Evolutionary conservation across 2,329 filamentous ascomycete genomes (phyloP), one percentile per base, ranked within the genome.

Genomic region (Cercospora citrullina): DNA sequence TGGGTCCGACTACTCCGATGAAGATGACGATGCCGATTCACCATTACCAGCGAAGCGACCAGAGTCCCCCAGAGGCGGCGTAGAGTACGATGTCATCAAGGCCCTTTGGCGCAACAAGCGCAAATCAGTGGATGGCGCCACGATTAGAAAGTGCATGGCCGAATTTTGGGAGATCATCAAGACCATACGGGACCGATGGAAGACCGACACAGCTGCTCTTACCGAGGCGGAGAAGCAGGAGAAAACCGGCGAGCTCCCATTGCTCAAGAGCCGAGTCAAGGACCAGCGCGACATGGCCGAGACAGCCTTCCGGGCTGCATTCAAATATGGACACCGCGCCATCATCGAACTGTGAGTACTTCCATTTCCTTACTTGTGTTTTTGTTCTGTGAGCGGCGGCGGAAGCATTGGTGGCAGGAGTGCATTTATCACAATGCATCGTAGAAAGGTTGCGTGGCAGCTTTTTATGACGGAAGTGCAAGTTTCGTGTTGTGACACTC

Each of bases 171-270:
- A 89, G 60, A 80, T 89, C 55, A 80, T 89, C 68, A 86, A 86
- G 74, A 82, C 82, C 6, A 83, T 89, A 65, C 84, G 87, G 67
- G 87, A 89, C 75, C 81, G 84, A 42, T 90, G 87, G 87, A 88
- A 88, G 74, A 79, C 82, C 36, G 86, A 87, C 72, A 83, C 81
- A 53, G 83, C 85, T 70, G 83, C 84, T 26, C 81, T 89, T 69
- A 83, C 85, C 69, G 81, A 85, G 69, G 87, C 87, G 10, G 86
- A 87, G 72, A 84, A 87, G 67, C 82, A 86, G 76, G 85, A 86
- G 73, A 81, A 84, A 73, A 81, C 80, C 69, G 79, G 82, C 60
- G 85, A 87, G 75, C 80, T 87, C 16, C 81, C 84, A 10, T 77
- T 84, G 58, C 79, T 89, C 21, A 87, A 85, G 74, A 84, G 84